Percentiles rank a stretch among this genome's conserved stretches.
phyloP scores from a whole-genome alignment of 768 basidiomycete species.

The Baorangia bicolor region DNA sequence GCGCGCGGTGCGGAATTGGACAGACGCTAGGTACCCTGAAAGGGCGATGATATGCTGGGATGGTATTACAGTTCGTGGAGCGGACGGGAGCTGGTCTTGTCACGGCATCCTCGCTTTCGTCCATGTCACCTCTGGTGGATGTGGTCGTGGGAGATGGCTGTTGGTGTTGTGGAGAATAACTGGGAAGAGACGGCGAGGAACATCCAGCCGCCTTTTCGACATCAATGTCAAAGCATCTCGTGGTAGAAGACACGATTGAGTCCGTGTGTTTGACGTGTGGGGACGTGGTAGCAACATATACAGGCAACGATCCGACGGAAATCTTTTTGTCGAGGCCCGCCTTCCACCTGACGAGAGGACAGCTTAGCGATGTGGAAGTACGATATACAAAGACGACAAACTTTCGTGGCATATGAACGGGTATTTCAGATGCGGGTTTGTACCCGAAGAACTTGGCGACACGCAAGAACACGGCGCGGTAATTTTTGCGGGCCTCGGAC shows the following conservation, averaged over 20 bases:
- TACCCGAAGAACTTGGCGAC: slow-evolving; percentile 29
- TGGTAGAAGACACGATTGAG: background rate
- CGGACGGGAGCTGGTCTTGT: background rate
- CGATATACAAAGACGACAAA: slow-evolving; percentile 1
- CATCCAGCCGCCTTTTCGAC: slow-evolving; percentile 14
- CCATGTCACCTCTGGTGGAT: background rate
- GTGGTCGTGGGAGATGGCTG: slow-evolving; percentile 1
- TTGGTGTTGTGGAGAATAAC: slow-evolving; percentile 6
- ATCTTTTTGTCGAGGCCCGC: slow-evolving; percentile 7
- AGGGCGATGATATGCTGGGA: slow-evolving; percentile 18
- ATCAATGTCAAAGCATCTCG: slow-evolving; percentile 9
- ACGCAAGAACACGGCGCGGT: slow-evolving; percentile 36
- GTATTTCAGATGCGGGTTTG: slow-evolving; percentile 1
- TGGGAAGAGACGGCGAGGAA: slow-evolving; percentile 15
- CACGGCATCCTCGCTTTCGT: background rate
- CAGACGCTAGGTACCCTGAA: slow-evolving; percentile 13
- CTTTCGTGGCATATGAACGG: slow-evolving; percentile 1
- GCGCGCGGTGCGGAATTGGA: background rate
- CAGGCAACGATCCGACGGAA: slow-evolving; percentile 16
- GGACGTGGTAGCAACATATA: slow-evolving; percentile 6
- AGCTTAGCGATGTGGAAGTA: background rate
- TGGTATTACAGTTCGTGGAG: background rate
- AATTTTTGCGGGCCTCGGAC: slow-evolving; percentile 56
- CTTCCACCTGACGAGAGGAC: slow-evolving; percentile 5
- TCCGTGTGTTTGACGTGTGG: slow-evolving; percentile 4